phyloP scores from a whole-genome alignment of 345 rosid species.

The Aquilaria sinensis region DNA sequence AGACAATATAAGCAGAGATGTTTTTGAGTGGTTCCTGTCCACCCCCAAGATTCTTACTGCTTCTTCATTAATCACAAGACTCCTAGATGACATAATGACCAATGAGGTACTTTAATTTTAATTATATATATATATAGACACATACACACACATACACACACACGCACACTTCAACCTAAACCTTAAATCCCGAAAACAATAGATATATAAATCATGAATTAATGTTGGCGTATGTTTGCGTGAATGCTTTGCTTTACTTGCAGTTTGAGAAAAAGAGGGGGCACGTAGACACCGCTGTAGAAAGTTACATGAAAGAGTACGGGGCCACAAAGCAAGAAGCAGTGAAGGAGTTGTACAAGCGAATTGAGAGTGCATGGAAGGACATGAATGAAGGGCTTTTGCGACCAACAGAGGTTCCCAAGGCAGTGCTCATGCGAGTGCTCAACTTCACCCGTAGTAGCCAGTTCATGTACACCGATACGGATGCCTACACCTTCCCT shows the following conservation, averaged over 20 bases:
- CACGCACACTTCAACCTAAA: too few species aligned
- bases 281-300: not conserved
- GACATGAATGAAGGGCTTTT: conserved; percentile 15
- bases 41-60: conserved; percentile 12
- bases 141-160: too few species aligned
- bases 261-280: conserved; percentile 11
- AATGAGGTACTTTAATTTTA: not conserved
- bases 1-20: too few species aligned
- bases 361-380: conserved; percentile 19
- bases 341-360: not conserved
- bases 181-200: not conserved
- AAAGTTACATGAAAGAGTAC: conserved; percentile 4
- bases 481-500: conserved; percentile 12
- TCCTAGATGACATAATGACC: conserved; percentile 21
- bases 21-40: not conserved
- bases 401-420: not conserved
- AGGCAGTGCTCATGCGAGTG: conserved; percentile 10
- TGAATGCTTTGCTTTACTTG: not conserved
- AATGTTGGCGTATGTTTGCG: not conserved
- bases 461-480: conserved; percentile 18
- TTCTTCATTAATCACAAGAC: conserved; percentile 6
- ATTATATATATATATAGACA: too few species aligned
- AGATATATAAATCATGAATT: not conserved
- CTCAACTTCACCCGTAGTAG: conserved; percentile 15
- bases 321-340: conserved; percentile 2